Percentiles rank a stretch among this genome's conserved stretches.
These are phyloP conservation scores for Quercus glauca DNA, from an alignment of 306 rosid genomes.

Conservation along the genomic window DNA sequence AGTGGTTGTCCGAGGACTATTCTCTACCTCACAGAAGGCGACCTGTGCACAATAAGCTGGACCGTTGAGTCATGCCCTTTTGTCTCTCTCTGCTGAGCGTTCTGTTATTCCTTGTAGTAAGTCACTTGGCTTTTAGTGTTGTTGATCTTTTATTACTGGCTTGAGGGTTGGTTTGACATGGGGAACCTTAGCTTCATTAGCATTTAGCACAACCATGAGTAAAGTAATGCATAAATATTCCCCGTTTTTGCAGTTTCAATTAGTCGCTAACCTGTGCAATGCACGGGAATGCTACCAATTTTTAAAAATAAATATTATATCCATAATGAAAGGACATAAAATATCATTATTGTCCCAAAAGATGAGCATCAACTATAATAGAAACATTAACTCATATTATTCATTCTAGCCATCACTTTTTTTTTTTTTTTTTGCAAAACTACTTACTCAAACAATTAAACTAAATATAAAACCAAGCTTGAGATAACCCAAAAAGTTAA, in stretches of 20 bases:
- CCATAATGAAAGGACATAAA: too few species aligned
- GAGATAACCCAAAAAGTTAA: too few species aligned
- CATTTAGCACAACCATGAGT: background rate
- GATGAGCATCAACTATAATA: too few species aligned
- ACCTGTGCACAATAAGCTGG: slow-evolving; percentile 33
- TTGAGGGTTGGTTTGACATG: background rate
- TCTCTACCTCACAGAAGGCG: slow-evolving; percentile 23
- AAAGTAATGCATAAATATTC: background rate
- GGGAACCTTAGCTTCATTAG: background rate
- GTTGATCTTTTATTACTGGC: background rate
- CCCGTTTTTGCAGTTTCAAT: background rate
- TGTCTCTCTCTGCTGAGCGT: background rate
- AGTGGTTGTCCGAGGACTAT: slow-evolving; percentile 37
- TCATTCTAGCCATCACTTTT: too few species aligned
- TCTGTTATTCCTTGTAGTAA: background rate
- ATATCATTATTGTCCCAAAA: too few species aligned
- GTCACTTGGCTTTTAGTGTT: background rate
- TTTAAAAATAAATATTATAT: too few species aligned
- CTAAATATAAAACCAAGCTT: too few species aligned
- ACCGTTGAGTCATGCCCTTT: slow-evolving; percentile 5
- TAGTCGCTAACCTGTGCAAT: too few species aligned
- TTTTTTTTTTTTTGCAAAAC: too few species aligned
- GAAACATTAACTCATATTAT: too few species aligned
- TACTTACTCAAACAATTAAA: too few species aligned
- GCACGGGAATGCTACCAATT: too few species aligned